These are phyloP conservation scores for Boletus eberwhitei DNA, from an alignment of 768 basidiomycete species.

Conservation along the genomic window DNA sequence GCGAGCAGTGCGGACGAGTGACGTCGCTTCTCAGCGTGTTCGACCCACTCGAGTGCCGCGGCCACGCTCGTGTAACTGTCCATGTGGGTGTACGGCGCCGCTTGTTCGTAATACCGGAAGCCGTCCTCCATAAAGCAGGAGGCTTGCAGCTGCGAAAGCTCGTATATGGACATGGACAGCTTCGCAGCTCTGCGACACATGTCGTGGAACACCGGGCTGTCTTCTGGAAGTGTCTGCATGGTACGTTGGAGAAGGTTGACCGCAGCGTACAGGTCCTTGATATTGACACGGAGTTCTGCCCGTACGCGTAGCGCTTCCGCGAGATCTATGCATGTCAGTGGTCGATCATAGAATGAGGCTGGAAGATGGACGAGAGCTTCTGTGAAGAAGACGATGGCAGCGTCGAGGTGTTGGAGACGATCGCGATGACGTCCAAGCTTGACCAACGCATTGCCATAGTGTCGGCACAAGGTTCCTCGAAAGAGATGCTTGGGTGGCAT, in stretches of 20 bases:
- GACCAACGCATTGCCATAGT: slow-evolving; percentile 11
- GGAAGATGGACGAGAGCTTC: slow-evolving; percentile 9
- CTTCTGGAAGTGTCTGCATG: slow-evolving; percentile 6
- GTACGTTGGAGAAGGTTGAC: background rate
- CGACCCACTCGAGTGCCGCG: slow-evolving; percentile 15
- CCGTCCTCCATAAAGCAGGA: slow-evolving; percentile 7
- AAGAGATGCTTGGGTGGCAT: slow-evolving; percentile 11
- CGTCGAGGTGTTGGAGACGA: background rate
- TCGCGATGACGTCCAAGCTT: slow-evolving; percentile 3
- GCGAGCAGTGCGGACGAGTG: slow-evolving; percentile 23
- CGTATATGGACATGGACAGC: background rate
- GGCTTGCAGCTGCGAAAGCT: background rate
- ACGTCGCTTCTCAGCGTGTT: background rate
- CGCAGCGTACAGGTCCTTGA: background rate
- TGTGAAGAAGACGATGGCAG: slow-evolving; percentile 10
- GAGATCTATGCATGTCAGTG: background rate
- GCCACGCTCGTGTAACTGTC: slow-evolving; percentile 6
- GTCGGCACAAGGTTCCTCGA: slow-evolving; percentile 4
- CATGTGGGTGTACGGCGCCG: slow-evolving; percentile 3
- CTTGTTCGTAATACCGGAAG: slow-evolving; percentile 13
- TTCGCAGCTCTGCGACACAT: background rate
- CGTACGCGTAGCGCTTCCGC: slow-evolving; percentile 2
- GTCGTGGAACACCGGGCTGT: background rate
- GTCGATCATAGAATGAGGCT: slow-evolving; percentile 9
- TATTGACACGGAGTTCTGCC: background rate